Evolutionary conservation across 1,284 basidiomycete species (phyloP).

Genomic region (Microbotryomycetes sp.): DNA sequence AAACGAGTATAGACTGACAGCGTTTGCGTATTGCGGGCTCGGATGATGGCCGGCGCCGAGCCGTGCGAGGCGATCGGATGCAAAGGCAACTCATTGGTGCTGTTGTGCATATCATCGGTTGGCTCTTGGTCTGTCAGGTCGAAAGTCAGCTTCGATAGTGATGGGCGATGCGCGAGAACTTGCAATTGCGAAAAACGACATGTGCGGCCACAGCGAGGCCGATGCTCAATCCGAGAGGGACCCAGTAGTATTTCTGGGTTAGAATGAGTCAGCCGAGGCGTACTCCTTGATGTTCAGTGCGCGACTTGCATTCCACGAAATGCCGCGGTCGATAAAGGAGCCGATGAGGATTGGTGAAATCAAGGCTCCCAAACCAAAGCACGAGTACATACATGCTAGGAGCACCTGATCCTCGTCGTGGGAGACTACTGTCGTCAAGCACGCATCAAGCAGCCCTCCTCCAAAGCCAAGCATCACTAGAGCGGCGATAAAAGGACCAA

Average conservation of each 20-base stretch:
- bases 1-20: constrained; percentile 20
- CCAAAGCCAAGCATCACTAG: constrained; percentile 28
- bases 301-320: constrained; percentile 8
- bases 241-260: constrained; percentile 5
- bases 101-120: constrained; percentile 12
- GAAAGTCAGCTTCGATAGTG: neutral
- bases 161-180: neutral
- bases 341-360: constrained; percentile 27
- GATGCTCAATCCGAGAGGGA: constrained; percentile 15
- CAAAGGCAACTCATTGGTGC: neutral
- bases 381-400: constrained; percentile 1
- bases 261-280: neutral
- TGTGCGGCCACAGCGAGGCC: constrained; percentile 8
- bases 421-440: constrained; percentile 16
- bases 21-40: constrained; percentile 3
- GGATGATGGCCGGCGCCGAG: neutral
- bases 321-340: constrained; percentile 15
- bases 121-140: constrained; percentile 10
- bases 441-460: constrained; percentile 8
- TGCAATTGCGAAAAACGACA: neutral
- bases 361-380: constrained; percentile 19
- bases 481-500: constrained; percentile 13
- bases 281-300: neutral
- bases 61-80: neutral
- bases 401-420: constrained; percentile 20